A percentile compares a stretch with the other conserved stretches of the same genome.
Conservation (phyloP, 257 asterid genomes). For the Pogostemon cablin region DNA sequence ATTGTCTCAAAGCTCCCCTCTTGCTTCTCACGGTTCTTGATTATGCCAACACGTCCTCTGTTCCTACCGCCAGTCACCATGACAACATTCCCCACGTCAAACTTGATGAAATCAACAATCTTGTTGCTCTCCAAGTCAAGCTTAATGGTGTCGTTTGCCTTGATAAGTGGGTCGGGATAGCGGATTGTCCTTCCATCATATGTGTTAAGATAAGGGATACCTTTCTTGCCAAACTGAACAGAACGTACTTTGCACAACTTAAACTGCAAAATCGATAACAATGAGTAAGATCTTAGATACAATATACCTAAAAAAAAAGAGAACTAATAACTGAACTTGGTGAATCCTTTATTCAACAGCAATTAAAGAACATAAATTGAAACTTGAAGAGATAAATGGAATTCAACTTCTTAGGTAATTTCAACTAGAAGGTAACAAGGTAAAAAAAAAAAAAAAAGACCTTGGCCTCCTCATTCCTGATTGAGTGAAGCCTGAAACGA, state of each 20-base stretch:
- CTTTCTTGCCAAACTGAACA: constrained; percentile 64
- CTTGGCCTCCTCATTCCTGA: constrained; percentile 81
- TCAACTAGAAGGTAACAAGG: background rate
- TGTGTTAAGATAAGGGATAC: constrained; percentile 67
- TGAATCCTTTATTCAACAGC: background rate
- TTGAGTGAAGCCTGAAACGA: constrained; percentile 66
- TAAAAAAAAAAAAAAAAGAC: constrained; percentile 28
- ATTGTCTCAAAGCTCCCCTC: constrained; percentile 75
- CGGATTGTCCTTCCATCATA: constrained; percentile 68
- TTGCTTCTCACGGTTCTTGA: constrained; percentile 75
- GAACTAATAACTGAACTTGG: background rate
- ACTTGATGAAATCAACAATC: constrained; percentile 62
- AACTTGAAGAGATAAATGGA: background rate
- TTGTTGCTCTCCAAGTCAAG: too few relatives aligned
- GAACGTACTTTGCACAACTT: constrained; percentile 71
- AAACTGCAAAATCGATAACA: constrained; percentile 39
- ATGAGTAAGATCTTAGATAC: background rate
- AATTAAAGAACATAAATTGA: background rate
- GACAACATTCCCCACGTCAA: constrained; percentile 72
- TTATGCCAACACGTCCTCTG: constrained; percentile 71
- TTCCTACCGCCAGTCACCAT: constrained; percentile 84
- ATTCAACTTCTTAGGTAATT: background rate
- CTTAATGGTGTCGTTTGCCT: too few relatives aligned
- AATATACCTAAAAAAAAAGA: too few relatives aligned
- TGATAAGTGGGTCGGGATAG: too few relatives aligned